Evolutionary conservation across 495 filamentous ascomycete genomes (phyloP), one percentile per base, ranked within the genome.

Genomic region (Hypoxylon lienhwacheense): DNA sequence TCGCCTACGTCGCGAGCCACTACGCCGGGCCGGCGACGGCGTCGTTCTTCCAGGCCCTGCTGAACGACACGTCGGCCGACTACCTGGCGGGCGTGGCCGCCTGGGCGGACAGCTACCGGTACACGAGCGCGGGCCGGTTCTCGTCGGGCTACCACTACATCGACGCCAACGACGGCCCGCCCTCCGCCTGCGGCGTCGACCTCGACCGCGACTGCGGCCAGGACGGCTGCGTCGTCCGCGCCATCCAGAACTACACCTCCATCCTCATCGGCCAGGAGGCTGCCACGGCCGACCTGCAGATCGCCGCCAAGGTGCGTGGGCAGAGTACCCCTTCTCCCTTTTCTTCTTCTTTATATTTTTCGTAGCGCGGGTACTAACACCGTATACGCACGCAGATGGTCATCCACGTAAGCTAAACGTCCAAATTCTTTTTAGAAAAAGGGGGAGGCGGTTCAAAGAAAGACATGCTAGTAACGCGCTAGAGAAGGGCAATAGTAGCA

Each of bases 141-240:
- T 80, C 76, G 19, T 66, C 70, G 5, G 68, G 76, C 0, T 79
- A 71, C 47, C 84, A 87, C 65, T 85, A 73, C 60, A 82, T 86
- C 60, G 82, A 89, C 68, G 84, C 83, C 4, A 66, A 81, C 35
- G 85, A 89, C 55, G 67, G 70, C 35, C 85, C 85, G 26, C 76
- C 76, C 0, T 77, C 81, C 2, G 68, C 62, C 44, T 88, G 85
- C 68, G 73, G 76, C 42, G 77, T 88, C 14, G 62, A 78, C 26
- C 76, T 77, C 17, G 52, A 65, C 10, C 73, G 82, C 5, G 85
- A 87, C 61, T 89, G 85, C 60, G 74, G 73, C 7, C 52, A 44
- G 3, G 66, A 68, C 4, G 84, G 83, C 4, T 89, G 85, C 63
- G 68, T 81, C 32, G 73, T 88, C 20, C 70, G 68, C 25, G 85